Conservation (phyloP, 1,284 basidiomycete species). For the Wallemia ichthyophaga region DNA sequence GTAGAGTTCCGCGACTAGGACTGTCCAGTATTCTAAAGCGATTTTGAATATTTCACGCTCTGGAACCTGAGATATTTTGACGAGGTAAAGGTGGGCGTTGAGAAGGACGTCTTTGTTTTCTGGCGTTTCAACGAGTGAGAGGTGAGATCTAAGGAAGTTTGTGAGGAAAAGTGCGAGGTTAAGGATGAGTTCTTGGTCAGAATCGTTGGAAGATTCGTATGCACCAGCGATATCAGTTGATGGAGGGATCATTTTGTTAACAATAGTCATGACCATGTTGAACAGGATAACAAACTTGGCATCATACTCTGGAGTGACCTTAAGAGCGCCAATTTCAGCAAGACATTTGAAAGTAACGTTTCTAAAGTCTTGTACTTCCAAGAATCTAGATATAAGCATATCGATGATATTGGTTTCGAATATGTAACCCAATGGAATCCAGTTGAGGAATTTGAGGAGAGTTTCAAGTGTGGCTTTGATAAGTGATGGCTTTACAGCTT, state of each 20-base stretch:
- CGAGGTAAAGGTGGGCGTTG: constrained; percentile 92
- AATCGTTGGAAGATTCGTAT: constrained; percentile 65
- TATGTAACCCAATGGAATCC: constrained; percentile 97
- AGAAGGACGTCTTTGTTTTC: constrained; percentile 72
- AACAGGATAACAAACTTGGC: constrained; percentile 92
- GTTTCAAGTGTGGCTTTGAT: constrained; percentile 93
- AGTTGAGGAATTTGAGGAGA: constrained; percentile 82
- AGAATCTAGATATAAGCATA: constrained; percentile 25
- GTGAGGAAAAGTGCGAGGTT: constrained; percentile 89
- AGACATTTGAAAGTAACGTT: constrained; percentile 93
- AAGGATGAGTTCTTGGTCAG: constrained; percentile 87
- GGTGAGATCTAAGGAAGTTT: constrained; percentile 79
- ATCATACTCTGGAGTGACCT: constrained; percentile 94
- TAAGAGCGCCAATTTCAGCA: constrained; percentile 81
- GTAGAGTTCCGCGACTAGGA: constrained; percentile 93
- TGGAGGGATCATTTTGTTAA: constrained; percentile 93
- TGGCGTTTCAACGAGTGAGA: constrained; percentile 73
- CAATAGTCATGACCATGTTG: constrained; percentile 87
- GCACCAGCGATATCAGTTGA: constrained; percentile 48
- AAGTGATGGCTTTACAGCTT: constrained; percentile 84
- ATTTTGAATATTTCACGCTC: constrained; percentile 99
- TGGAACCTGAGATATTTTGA: constrained; percentile 93
- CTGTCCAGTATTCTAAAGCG: constrained; percentile 93
- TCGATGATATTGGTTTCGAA: constrained; percentile 98
- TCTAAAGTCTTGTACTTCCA: constrained; percentile 87